Evolutionary conservation across 371 early-diverging fungal species (phyloP), one percentile per base, ranked within the genome.

Genomic region (Zopfochytrium polystomum): DNA sequence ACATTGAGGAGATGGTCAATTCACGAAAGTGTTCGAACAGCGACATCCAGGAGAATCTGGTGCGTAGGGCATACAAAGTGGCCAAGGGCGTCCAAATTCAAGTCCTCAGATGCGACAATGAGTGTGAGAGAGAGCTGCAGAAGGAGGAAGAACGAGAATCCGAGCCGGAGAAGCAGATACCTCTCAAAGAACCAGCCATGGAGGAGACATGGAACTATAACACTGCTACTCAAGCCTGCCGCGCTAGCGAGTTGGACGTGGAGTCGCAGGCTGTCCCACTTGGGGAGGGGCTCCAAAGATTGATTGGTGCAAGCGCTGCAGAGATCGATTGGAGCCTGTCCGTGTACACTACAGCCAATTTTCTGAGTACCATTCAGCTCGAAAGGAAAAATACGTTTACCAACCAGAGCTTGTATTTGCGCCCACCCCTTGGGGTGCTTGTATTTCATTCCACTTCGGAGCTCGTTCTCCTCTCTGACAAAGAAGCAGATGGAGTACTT

Each of bases 111-210:
- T 49, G 20, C 13, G 34, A 53, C 33, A 44, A 61, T 32, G 62
- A 61, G 56, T 61, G 62, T 31, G 62, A 61, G 27, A 53, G 62
- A 18, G 62, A 61, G 44, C 27, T 61, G 23, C 43, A 55, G 6
- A n/a, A 44, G 56, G 62, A 61, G 33, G 31, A 34, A 25, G 62
- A 61, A 31, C 22, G 45, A 33, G 48, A 45, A 18, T 35, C 2
- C 1, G 46, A 61, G 6, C 0, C 0, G 22, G 55, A 44, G 31
- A 0, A 1, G 2, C 15, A 35, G 23, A 33, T 44, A 6, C 5
- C 23, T 0, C 6, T 7, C 9, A 2, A 61, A 5, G 20, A 35
- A n/a, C 18, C 62, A 2, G 2, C 22, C 13, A 2, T 55, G 15
- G 62, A 61, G 46, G 15, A 1, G 9, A 32, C 44, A 1, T 61